These are phyloP conservation scores for Karstenula rhodostoma DNA, from an alignment of 2,329 filamentous ascomycete species.

Conservation along the genomic window DNA sequence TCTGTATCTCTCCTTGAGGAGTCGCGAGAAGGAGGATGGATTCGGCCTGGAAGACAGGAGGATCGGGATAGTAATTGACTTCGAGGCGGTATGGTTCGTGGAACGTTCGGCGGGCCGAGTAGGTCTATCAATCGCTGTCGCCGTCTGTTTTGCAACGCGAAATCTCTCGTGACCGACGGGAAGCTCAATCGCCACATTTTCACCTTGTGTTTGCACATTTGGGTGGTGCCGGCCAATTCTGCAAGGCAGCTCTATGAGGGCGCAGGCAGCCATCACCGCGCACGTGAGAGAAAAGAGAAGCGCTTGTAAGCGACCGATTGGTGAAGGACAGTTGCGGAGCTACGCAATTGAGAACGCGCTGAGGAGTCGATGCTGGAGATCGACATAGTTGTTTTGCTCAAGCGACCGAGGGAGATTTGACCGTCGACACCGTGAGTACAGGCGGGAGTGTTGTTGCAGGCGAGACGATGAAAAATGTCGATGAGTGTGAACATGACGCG, in stretches of 20 bases:
- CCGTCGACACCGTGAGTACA: constrained; percentile 16
- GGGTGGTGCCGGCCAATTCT: not conserved
- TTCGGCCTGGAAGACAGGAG: not conserved
- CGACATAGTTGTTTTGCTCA: not conserved
- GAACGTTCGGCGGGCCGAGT: not conserved
- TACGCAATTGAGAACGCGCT: not conserved
- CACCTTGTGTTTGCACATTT: not conserved
- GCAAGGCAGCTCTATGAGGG: not conserved
- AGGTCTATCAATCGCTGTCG: not conserved
- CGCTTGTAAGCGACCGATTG: not conserved
- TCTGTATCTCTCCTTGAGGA: not conserved
- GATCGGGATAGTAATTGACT: not conserved
- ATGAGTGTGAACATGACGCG: too few species aligned
- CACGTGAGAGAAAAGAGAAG: not conserved
- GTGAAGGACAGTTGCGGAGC: not conserved
- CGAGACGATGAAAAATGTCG: not conserved
- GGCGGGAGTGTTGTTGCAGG: not conserved
- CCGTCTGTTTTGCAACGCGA: not conserved
- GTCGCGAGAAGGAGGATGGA: not conserved
- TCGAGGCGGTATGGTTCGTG: not conserved
- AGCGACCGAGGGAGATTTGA: constrained; percentile 8
- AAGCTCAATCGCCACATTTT: not conserved
- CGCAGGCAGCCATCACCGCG: not conserved
- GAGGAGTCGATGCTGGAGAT: not conserved
- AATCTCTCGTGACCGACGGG: not conserved